phyloP scores from a whole-genome alignment of 768 basidiomycete species.

The Trametes meyenii region DNA sequence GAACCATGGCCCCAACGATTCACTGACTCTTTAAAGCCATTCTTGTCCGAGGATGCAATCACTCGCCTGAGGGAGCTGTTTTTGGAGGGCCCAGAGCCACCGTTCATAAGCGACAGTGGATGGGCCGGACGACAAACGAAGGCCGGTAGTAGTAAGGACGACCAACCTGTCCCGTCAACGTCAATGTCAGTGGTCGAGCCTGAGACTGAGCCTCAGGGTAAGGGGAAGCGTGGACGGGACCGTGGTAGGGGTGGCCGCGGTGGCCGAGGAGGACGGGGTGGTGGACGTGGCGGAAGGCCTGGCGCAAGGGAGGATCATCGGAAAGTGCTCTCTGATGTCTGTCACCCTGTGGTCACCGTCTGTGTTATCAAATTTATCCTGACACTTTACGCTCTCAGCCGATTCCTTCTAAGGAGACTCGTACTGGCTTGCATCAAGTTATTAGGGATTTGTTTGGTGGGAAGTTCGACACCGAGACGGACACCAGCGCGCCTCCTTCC shows the following conservation, averaged over 20 bases:
- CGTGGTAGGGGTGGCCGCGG: slow-evolving; percentile 51
- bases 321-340: slow-evolving; percentile 80
- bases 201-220: slow-evolving; percentile 34
- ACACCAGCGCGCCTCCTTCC: slow-evolving; percentile 46
- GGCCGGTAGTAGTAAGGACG: slow-evolving; percentile 29
- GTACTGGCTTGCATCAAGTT: slow-evolving; percentile 80
- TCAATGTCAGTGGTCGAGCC: slow-evolving; percentile 13
- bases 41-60: slow-evolving; percentile 65
- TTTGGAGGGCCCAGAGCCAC: slow-evolving; percentile 81
- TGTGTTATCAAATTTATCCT: slow-evolving; percentile 1
- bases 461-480: slow-evolving; percentile 84
- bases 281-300: slow-evolving; percentile 45
- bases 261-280: slow-evolving; percentile 45
- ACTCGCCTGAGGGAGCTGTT: slow-evolving; percentile 69
- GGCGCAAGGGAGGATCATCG: slow-evolving; percentile 63
- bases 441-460: slow-evolving; percentile 82
- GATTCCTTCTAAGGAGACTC: slow-evolving; percentile 76
- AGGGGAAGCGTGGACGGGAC: slow-evolving; percentile 45
- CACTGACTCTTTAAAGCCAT: slow-evolving; percentile 55
- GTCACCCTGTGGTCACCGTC: slow-evolving; percentile 35
- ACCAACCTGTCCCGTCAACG: slow-evolving; percentile 17
- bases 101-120: slow-evolving; percentile 71
- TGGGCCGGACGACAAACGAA: slow-evolving; percentile 61
- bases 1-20: slow-evolving; percentile 72
- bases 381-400: slow-evolving; percentile 50